phyloP scores from a whole-genome alignment of 306 rosid species.

The Dryas octopetala region DNA sequence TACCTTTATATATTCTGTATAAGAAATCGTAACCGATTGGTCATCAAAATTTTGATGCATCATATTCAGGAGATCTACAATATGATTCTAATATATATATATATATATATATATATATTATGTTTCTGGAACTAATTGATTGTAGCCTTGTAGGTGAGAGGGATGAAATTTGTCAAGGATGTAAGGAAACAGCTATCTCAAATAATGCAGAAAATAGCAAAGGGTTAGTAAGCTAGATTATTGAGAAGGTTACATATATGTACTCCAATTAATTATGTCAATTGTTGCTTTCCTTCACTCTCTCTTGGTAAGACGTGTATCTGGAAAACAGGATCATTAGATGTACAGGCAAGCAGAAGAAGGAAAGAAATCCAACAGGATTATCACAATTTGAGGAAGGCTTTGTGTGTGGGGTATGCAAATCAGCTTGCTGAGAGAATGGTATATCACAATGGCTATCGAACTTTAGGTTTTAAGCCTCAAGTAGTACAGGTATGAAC shows the following conservation, averaged over 20 bases:
- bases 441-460: constrained; percentile 92
- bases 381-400: constrained; percentile 78
- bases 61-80: neutral
- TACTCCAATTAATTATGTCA: constrained; percentile 13
- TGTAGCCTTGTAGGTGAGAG: constrained; percentile 62
- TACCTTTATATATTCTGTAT: constrained; percentile 27
- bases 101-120: constrained; percentile 2
- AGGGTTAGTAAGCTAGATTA: constrained; percentile 55
- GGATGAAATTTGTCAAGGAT: constrained; percentile 89
- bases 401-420: constrained; percentile 88
- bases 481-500: constrained; percentile 86
- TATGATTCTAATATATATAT: constrained; percentile 4
- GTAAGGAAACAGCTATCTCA: constrained; percentile 85
- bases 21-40: neutral
- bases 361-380: constrained; percentile 44
- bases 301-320: constrained; percentile 6
- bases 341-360: constrained; percentile 50
- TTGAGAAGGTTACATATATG: constrained; percentile 20
- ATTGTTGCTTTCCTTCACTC: constrained; percentile 6
- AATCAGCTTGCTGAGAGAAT: constrained; percentile 97
- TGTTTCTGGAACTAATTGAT: constrained; percentile 28
- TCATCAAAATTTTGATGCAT: neutral
- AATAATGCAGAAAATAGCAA: constrained; percentile 81
- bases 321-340: constrained; percentile 54
- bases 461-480: constrained; percentile 82